Percentiles rank a stretch among this genome's conserved stretches.
Conservation (phyloP, 495 filamentous ascomycete genomes). For the Parachaetomium inaequale region DNA sequence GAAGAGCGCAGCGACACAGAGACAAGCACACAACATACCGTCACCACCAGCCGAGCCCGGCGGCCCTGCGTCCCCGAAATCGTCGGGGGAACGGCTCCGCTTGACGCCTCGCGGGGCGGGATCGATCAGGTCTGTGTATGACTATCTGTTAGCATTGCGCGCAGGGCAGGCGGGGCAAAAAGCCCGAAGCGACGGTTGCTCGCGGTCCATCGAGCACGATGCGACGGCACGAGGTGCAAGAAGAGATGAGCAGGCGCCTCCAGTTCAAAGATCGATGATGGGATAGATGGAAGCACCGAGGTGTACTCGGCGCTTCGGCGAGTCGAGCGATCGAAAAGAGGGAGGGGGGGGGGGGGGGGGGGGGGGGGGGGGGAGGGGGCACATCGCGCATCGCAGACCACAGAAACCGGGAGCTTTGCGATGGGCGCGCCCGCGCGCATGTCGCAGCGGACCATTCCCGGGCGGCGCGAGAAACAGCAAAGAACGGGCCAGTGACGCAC, state of each 20-base stretch:
- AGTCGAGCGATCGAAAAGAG: not conserved
- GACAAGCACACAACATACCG: constrained; percentile 60
- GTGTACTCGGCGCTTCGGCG: not conserved
- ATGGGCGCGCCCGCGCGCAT: not conserved
- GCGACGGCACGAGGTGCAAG: constrained; percentile 5
- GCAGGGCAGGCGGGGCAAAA: constrained; percentile 1
- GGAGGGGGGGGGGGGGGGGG: not conserved
- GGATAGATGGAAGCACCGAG: not conserved
- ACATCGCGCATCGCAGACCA: constrained; percentile 1
- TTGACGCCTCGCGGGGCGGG: constrained; percentile 70
- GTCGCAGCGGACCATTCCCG: not conserved
- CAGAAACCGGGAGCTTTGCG: not conserved
- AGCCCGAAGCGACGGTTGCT: not conserved
- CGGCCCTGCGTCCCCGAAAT: constrained; percentile 56
- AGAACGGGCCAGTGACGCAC: constrained; percentile 35
- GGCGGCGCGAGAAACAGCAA: not conserved
- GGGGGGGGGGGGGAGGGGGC: not conserved
- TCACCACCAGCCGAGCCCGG: constrained; percentile 70
- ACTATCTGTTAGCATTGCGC: constrained; percentile 25
- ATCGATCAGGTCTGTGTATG: constrained; percentile 38
- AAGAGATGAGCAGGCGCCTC: not conserved
- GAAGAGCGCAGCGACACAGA: constrained; percentile 35
- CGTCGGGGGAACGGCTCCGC: constrained; percentile 88
- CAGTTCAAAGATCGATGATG: not conserved
- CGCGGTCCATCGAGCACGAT: not conserved